A percentile compares a stretch with the other conserved stretches of the same genome.
phyloP scores from a whole-genome alignment of 495 filamentous ascomycete genomes.

The Aspergillus leporis region DNA sequence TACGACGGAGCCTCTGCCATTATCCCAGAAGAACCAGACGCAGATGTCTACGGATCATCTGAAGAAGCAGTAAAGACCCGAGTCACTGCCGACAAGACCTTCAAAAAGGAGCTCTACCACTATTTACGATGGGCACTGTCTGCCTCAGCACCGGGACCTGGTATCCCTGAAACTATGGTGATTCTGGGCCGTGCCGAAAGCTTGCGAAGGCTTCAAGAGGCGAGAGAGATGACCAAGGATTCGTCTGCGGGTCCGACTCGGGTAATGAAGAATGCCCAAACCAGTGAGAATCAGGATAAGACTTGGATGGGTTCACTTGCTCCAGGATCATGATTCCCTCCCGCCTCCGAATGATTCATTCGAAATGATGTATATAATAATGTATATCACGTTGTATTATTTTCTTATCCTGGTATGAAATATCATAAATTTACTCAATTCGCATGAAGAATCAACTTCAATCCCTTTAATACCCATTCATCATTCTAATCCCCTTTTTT shows the following conservation, averaged over 20 bases:
- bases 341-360: neutral
- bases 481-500: too few species aligned
- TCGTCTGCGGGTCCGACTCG: conserved; percentile 19
- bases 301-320: conserved; percentile 47
- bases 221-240: conserved; percentile 33
- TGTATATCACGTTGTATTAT: neutral
- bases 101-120: conserved; percentile 50
- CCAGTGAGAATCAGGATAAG: conserved; percentile 23
- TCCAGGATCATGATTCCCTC: conserved; percentile 10
- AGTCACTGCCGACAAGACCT: conserved; percentile 30
- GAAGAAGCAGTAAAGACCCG: conserved; percentile 17
- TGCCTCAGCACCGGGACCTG: conserved; percentile 58
- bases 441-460: too few species aligned
- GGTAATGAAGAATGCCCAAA: conserved; percentile 7
- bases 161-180: conserved; percentile 57
- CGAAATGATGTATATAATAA: neutral
- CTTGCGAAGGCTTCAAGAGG: conserved; percentile 54
- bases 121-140: conserved; percentile 69
- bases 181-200: conserved; percentile 64
- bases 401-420: neutral
- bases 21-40: conserved; percentile 8
- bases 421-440: neutral
- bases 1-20: conserved; percentile 14
- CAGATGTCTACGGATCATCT: neutral
- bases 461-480: too few species aligned